A percentile compares a stretch with the other conserved stretches of the same genome.
Evolutionary conservation across 164 flowering plant species (phyloP).

Genomic region (Annona squamosa): DNA sequence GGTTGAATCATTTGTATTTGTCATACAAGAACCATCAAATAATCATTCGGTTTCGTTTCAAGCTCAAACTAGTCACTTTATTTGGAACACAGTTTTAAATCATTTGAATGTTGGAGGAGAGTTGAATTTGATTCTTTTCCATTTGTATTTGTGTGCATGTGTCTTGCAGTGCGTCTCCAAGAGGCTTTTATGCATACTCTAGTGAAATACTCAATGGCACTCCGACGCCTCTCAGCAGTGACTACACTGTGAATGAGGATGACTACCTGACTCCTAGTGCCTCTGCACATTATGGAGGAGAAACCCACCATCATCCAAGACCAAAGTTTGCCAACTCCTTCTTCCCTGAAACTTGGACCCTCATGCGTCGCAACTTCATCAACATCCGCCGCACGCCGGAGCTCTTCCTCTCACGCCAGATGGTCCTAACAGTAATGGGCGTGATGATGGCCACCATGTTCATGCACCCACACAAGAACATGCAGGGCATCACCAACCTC

Average conservation of each 20-base stretch:
- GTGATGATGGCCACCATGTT: constrained; percentile 81
- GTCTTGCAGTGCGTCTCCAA: constrained; percentile 33
- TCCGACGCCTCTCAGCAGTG: constrained; percentile 64
- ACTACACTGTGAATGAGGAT: constrained; percentile 51
- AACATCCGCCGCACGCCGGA: constrained; percentile 65
- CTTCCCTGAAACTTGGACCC: constrained; percentile 44
- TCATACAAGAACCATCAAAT: no score
- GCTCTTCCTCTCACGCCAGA: constrained; percentile 62
- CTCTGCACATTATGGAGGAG: background rate
- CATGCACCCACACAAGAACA: constrained; percentile 27
- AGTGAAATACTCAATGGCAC: constrained; percentile 45
- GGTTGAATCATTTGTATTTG: no score
- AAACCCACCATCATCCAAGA: constrained; percentile 20
- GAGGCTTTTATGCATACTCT: constrained; percentile 37
- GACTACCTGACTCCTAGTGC: constrained; percentile 50
- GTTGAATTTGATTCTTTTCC: no score
- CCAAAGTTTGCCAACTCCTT: constrained; percentile 52
- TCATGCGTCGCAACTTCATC: constrained; percentile 60
- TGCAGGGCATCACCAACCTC: constrained; percentile 58
- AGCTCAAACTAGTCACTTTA: no score
- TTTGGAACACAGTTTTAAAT: no score
- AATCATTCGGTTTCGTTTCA: no score
- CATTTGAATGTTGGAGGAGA: no score
- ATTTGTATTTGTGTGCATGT: background rate
- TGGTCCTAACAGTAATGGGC: constrained; percentile 64